phyloP scores from a whole-genome alignment of 2,329 filamentous ascomycete species.

The Metarhizium robertsii region DNA sequence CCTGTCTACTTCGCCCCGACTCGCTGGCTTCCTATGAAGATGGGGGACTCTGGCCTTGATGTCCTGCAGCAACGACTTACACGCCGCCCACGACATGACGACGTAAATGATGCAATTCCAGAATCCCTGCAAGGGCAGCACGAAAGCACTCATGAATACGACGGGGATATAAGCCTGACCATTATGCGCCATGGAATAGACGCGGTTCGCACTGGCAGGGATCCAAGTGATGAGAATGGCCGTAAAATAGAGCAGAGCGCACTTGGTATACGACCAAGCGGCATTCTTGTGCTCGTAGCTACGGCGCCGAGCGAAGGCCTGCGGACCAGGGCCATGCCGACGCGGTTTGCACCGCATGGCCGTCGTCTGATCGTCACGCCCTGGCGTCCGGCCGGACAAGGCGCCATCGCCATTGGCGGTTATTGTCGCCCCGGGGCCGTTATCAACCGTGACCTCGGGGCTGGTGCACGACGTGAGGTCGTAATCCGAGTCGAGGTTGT shows the following conservation, averaged over 20 bases:
- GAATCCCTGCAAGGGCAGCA: slow-evolving; percentile 67
- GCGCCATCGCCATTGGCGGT: background rate
- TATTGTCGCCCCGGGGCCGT: background rate
- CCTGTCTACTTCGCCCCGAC: too few species aligned
- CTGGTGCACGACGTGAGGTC: slow-evolving; percentile 21
- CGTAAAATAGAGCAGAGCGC: slow-evolving; percentile 55
- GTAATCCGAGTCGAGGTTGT: slow-evolving; percentile 19
- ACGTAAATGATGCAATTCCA: slow-evolving; percentile 70
- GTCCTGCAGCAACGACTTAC: slow-evolving; percentile 22
- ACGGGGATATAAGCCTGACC: slow-evolving; percentile 42
- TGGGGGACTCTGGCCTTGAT: background rate
- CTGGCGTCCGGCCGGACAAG: background rate
- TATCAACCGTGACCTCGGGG: slow-evolving; percentile 23
- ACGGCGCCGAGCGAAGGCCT: slow-evolving; percentile 11
- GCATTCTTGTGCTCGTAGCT: slow-evolving; percentile 43
- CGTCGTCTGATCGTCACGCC: background rate
- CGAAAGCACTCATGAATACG: slow-evolving; percentile 57
- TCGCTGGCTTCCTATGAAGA: too few species aligned
- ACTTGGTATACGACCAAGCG: slow-evolving; percentile 55
- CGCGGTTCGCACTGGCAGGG: slow-evolving; percentile 61
- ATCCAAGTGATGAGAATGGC: slow-evolving; percentile 61
- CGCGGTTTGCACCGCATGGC: background rate
- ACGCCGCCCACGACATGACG: slow-evolving; percentile 51
- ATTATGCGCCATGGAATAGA: slow-evolving; percentile 52
- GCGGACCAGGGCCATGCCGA: background rate